Conservation (phyloP, 169 alveolate genomes). For the Plasmodium gaboni region DNA sequence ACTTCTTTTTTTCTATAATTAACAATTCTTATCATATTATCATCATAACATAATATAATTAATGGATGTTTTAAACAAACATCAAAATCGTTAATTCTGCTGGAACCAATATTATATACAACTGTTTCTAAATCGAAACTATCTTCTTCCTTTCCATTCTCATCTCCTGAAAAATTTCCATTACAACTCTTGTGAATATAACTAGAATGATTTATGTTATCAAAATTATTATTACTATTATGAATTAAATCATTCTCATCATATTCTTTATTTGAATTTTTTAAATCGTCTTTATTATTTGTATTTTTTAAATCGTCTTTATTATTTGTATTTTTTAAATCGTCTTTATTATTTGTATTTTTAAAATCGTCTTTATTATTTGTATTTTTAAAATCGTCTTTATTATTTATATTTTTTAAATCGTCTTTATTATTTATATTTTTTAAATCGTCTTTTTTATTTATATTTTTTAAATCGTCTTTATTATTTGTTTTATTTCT, state of each 20-base stretch:
- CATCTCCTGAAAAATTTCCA: background rate
- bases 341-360: background rate
- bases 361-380: background rate
- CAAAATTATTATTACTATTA: background rate
- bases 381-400: background rate
- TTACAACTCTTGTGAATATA: background rate
- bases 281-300: background rate
- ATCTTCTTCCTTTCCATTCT: constrained; percentile 3
- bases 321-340: background rate
- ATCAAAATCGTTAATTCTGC: constrained; percentile 65
- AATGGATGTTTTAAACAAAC: constrained; percentile 48
- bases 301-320: background rate
- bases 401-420: background rate
- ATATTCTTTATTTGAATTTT: background rate
- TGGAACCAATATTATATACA: constrained; percentile 26
- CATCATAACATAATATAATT: constrained; percentile 56
- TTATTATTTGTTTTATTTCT: background rate
- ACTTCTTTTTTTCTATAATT: constrained; percentile 62
- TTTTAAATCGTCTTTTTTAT: background rate
- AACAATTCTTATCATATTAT: constrained; percentile 43
- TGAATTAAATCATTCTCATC: background rate
- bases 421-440: background rate
- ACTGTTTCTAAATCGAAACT: constrained; percentile 32
- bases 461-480: background rate
- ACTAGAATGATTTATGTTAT: too few relatives aligned